Conservation (phyloP, 2,329 filamentous ascomycete genomes). For the Dryadomyces quercus-mongolicae region DNA sequence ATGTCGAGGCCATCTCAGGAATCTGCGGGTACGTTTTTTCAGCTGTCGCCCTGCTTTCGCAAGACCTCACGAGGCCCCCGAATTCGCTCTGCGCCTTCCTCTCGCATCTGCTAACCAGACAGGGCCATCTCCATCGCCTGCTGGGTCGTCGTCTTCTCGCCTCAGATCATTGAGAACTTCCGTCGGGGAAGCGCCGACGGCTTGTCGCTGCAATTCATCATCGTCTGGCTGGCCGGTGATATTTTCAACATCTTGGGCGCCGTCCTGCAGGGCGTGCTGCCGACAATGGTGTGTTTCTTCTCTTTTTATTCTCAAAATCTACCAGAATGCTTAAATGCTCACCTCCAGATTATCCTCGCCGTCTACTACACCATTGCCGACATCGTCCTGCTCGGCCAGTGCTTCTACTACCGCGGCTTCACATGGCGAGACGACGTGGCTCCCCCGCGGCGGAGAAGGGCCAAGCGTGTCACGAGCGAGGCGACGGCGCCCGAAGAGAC, state of each 20-base stretch:
- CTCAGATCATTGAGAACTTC: slow-evolving; percentile 55
- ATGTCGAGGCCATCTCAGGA: slow-evolving; percentile 83
- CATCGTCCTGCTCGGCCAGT: slow-evolving; percentile 67
- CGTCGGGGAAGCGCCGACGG: slow-evolving; percentile 15
- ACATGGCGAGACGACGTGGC: slow-evolving; percentile 45
- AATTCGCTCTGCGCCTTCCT: no score
- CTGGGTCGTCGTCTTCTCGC: slow-evolving; percentile 96
- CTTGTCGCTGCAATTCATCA: slow-evolving; percentile 56
- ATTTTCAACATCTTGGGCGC: slow-evolving; percentile 18
- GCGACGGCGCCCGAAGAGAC: slow-evolving; percentile 13
- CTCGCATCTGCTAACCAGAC: background rate
- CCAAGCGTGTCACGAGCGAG: slow-evolving; percentile 9
- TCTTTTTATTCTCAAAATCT: no score
- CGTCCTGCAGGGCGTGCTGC: slow-evolving; percentile 53
- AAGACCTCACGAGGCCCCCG: no score
- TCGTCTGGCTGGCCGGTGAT: slow-evolving; percentile 88
- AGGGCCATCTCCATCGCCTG: slow-evolving; percentile 86
- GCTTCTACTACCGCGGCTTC: slow-evolving; percentile 92
- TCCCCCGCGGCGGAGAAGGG: slow-evolving; percentile 26
- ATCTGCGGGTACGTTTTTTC: slow-evolving; percentile 61
- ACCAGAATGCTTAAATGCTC: background rate
- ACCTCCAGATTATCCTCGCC: slow-evolving; percentile 14
- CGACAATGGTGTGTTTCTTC: slow-evolving; percentile 69
- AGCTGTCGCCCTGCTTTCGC: no score
- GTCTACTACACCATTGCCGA: slow-evolving; percentile 16